Conservation (phyloP, 2,329 filamentous ascomycete species). For the Sordariomycetes sp. region DNA sequence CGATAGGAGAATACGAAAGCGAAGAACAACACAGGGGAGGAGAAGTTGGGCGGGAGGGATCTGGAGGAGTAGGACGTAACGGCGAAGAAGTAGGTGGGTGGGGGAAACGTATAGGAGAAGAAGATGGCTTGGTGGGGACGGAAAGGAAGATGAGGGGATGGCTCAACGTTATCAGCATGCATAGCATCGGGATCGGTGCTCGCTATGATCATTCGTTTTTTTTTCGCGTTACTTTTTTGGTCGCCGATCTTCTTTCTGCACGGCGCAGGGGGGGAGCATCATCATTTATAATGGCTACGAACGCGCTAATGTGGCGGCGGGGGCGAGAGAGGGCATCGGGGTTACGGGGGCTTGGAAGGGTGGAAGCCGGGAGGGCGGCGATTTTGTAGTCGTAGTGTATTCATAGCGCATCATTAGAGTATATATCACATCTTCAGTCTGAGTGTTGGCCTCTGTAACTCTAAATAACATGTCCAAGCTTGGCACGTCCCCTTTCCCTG, state of each 20-base stretch:
- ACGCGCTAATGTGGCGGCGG: not conserved
- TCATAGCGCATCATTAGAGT: not conserved
- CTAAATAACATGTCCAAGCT: not conserved
- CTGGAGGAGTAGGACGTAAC: no score
- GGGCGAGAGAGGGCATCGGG: not conserved
- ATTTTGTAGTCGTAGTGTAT: not conserved
- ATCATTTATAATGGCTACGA: not conserved
- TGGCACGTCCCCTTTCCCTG: not conserved
- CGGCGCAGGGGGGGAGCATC: not conserved
- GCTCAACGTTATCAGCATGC: not conserved
- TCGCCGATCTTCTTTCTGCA: not conserved
- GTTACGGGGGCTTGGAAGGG: not conserved
- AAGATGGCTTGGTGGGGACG: not conserved
- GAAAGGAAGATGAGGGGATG: not conserved
- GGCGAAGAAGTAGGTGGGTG: not conserved
- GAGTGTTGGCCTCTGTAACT: not conserved
- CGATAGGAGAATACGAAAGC: not conserved
- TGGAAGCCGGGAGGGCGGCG: not conserved
- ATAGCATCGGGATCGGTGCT: constrained; percentile 1
- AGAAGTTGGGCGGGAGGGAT: no score
- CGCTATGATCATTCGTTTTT: not conserved
- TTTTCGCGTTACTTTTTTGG: constrained; percentile 1
- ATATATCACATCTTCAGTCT: not conserved
- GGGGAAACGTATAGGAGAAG: no score
- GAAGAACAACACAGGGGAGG: no score